Evolutionary conservation across 192 early-diverging fungal genomes (phyloP), one percentile per base, ranked within the genome.

Genomic region (Coemansia sp.): DNA sequence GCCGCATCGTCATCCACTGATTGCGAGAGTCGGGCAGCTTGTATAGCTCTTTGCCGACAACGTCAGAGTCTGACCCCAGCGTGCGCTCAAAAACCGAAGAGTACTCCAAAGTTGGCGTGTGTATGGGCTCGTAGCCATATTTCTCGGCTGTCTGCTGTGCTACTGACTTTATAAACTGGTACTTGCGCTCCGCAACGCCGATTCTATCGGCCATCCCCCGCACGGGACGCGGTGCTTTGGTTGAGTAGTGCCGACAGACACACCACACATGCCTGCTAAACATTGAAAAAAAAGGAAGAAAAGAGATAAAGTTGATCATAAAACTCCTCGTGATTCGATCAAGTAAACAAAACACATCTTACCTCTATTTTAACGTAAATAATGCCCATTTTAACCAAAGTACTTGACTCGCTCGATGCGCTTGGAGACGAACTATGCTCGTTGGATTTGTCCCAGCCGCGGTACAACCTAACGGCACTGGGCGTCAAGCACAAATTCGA

Each of bases 41-140:
- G 67, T 85, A 88, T 20, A 88, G 58, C 57, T 88, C 87, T 40
- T 88, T 88, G 14, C 84, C 82, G 4, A 88, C 79, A 2, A 88
- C 83, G 61, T 88, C 87, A 10, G 82, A 82, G 40, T 81, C 79
- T 11, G 67, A 51, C 2, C 87, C 87, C 15, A 88, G 60, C 4
- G 84, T 80, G 45, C 83, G 62, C 30, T 88, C 82, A 50, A 84
- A 85, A 0, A 86, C 77, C 18, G 80, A 73, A 6, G 84, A 79
- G 68, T 83, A 80, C 56, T 88, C 87, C 11, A 88, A 67, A 17
- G 86, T 76, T 5, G 87, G 87, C 5, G 87, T 86, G 18, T 71
- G 61, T 18, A 86, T 69, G 61, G 84, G 83, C 40, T 80, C 69
- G 49, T 77, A 85, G n/a, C 83, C 82, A 32, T 81, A 79, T 7